Base-by-base conservation (phyloP, 441 rosid genomes). In the Heliophila coronopifolia region DNA sequence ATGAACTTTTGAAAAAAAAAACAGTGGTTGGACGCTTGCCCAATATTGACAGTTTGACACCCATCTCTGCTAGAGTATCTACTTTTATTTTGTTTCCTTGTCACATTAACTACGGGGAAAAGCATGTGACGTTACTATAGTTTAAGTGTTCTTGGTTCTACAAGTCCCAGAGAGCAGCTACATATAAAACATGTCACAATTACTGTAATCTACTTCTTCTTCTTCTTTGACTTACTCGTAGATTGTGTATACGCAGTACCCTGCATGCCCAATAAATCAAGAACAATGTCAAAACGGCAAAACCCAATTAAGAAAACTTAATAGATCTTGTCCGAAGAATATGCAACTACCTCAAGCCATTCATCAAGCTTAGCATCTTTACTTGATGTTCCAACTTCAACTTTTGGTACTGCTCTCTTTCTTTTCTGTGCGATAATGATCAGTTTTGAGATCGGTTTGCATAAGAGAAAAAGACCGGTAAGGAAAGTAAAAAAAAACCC, bases 261-360 rank as follows among this genome's bases (percentile, higher is more conserved):
- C 97, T 90, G 76, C 24, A 19, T 63, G 22, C 5, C 4, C 6
- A 12, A 45, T 28, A 43, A 22, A 9, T 7, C 27, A 23, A 20
- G 53, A 43, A 63, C 17, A 3, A 44, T 38, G 30, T 22, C 27
- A 50, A 49, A 2, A 50, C 16, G 23, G 41, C 22, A 30, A 9
- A 10, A 25, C 4, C 2, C 14, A 13, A 9, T 7, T 22, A 1
- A 34, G 12, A 17, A 4, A 50, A 33, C 28, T 24, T 40, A 7
- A 3, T 6, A 33, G 8, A 35, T 35, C 38, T 33, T 50, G 35
- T 32, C 11, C 17, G 14, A 33, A 50, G 35, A 3, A 0, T n/a
- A n/a, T n/a, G n/a, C n/a, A n/a, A n/a, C n/a, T 25, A 91, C 98
- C 94, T 87, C 77, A 36, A 91, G 94, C 98, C 98, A 91, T 63